These are phyloP conservation scores for Talaromyces rugulosus DNA, from an alignment of 2,329 filamentous ascomycete species.

Conservation along the genomic window DNA sequence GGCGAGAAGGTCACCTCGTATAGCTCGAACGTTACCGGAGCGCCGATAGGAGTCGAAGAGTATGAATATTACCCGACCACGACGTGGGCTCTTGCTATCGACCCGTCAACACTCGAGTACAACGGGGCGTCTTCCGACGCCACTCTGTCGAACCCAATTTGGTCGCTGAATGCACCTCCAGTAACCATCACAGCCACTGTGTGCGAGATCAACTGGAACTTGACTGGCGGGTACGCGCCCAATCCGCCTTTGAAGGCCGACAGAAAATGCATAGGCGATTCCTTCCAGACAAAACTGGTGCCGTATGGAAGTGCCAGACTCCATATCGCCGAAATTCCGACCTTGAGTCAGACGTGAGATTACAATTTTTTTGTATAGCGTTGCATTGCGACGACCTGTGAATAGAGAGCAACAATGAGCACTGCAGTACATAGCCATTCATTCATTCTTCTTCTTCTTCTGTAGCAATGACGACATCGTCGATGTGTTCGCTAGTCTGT, in stretches of 20 bases:
- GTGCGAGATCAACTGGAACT: conserved; percentile 37
- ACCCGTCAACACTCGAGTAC: conserved; percentile 31
- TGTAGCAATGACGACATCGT: not conserved
- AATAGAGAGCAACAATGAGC: not conserved
- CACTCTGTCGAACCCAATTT: conserved; percentile 23
- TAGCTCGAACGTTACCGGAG: conserved; percentile 24
- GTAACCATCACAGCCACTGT: conserved; percentile 34
- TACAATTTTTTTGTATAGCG: conserved; percentile 1
- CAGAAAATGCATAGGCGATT: conserved; percentile 31
- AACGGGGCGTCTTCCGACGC: conserved; percentile 17
- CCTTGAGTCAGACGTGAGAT: conserved; percentile 7
- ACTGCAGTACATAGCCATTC: not conserved
- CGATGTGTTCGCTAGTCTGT: not conserved
- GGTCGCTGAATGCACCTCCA: conserved; percentile 29
- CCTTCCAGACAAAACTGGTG: conserved; percentile 34
- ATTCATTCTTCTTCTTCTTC: not conserved
- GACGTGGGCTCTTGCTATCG: conserved; percentile 27
- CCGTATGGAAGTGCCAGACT: conserved; percentile 48
- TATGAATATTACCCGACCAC: conserved; percentile 32
- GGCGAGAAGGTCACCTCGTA: conserved; percentile 23
- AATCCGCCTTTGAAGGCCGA: conserved; percentile 29
- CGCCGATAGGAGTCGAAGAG: conserved; percentile 27
- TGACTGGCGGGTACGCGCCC: conserved; percentile 30
- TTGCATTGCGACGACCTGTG: not conserved
- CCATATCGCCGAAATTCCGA: conserved; percentile 44